These are phyloP conservation scores for Miscanthus lutarioriparius DNA, from an alignment of 176 grass and related monocot genomes.

Conservation along the genomic window DNA sequence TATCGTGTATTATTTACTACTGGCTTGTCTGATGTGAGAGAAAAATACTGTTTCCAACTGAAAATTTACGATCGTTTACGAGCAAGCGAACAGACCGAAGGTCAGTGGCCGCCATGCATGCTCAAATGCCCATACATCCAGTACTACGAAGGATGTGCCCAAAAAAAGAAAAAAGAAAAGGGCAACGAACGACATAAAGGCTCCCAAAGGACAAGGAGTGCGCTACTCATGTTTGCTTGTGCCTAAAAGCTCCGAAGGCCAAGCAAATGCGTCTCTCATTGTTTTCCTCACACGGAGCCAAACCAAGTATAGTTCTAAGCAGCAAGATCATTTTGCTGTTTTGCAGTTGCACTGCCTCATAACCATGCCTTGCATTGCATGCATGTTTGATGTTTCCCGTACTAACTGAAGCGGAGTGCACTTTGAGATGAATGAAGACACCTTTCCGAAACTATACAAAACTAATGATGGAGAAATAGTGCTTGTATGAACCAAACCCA, in stretches of 20 bases:
- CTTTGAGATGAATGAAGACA: constrained; percentile 29
- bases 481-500: constrained; percentile 34
- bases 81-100: too few species aligned
- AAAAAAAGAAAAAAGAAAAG: not conserved
- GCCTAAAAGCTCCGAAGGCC: constrained; percentile 50
- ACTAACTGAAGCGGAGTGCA: not conserved
- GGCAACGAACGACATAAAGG: constrained; percentile 46
- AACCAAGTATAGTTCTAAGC: constrained; percentile 38
- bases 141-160: constrained; percentile 44
- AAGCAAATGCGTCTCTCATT: constrained; percentile 41
- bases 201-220: constrained; percentile 36
- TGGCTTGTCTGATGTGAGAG: too few species aligned
- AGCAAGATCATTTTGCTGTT: constrained; percentile 13
- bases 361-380: constrained; percentile 5
- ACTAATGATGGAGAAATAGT: constrained; percentile 25
- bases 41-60: too few species aligned
- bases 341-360: constrained; percentile 1
- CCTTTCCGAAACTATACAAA: constrained; percentile 2
- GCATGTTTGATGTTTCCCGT: not conserved
- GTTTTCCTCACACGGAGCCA: constrained; percentile 6
- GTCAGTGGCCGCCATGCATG: constrained; percentile 39
- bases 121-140: constrained; percentile 30
- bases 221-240: constrained; percentile 69
- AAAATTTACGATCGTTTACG: too few species aligned
- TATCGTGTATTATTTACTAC: too few species aligned